Evolutionary conservation across 495 filamentous ascomycete species (phyloP).

Genomic region (Coniosporium apollinis): DNA sequence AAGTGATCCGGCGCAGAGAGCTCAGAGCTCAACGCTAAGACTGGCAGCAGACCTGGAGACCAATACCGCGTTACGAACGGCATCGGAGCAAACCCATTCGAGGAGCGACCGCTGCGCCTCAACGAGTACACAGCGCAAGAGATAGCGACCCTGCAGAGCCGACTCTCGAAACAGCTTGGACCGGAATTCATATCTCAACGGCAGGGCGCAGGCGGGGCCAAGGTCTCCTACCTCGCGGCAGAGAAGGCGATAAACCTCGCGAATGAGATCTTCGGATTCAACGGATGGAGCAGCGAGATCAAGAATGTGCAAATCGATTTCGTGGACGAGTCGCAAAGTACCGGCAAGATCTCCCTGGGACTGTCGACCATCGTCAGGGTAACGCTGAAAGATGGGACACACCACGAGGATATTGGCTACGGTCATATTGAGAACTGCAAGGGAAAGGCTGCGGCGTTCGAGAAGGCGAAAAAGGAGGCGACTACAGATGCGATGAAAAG

Average conservation of each 20-base stretch:
- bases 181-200: conserved; percentile 88
- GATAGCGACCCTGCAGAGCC: conserved; percentile 72
- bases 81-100: conserved; percentile 58
- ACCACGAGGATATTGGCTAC: conserved; percentile 85
- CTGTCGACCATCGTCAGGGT: conserved; percentile 79
- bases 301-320: conserved; percentile 83
- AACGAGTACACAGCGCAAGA: conserved; percentile 73
- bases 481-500: conserved; percentile 89
- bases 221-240: conserved; percentile 78
- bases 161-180: conserved; percentile 84
- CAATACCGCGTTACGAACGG: conserved; percentile 41
- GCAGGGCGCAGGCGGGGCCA: conserved; percentile 60
- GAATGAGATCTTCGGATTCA: conserved; percentile 97
- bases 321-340: conserved; percentile 48
- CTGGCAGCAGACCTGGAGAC: conserved; percentile 49
- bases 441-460: conserved; percentile 82
- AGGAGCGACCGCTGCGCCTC: conserved; percentile 47
- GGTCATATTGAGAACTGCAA: conserved; percentile 92
- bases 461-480: conserved; percentile 96
- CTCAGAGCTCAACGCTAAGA: background rate
- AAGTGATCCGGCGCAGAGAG: background rate
- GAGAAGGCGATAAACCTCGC: conserved; percentile 92
- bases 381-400: conserved; percentile 79
- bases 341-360: conserved; percentile 60
- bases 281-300: conserved; percentile 89